These are phyloP conservation scores for Wickerhamomyces bisporus DNA, from an alignment of 805 yeast species.

Conservation along the genomic window DNA sequence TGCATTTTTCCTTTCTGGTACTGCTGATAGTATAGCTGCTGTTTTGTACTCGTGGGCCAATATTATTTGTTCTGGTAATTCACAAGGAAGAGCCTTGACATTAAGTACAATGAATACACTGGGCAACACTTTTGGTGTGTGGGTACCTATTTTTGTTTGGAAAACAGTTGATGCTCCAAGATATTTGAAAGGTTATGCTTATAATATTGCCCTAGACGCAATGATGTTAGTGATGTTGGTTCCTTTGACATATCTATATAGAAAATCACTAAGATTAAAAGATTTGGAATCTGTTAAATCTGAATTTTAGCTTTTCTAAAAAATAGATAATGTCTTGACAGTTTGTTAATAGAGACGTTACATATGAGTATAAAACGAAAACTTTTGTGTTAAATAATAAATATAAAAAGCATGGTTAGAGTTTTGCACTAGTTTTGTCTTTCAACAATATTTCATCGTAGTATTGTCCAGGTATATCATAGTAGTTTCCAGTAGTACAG, in stretches of 20 bases:
- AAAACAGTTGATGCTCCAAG: constrained; percentile 52
- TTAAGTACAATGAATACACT: constrained; percentile 46
- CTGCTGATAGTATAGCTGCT: constrained; percentile 59
- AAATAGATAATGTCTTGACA: neutral
- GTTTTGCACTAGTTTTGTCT: neutral
- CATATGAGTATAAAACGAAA: no score
- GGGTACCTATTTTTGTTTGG: constrained; percentile 34
- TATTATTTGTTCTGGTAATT: constrained; percentile 50
- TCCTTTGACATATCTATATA: constrained; percentile 23
- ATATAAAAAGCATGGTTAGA: no score
- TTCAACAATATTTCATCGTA: neutral
- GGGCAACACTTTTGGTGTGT: constrained; percentile 51
- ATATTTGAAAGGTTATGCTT: constrained; percentile 47
- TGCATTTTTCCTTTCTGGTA: constrained; percentile 51
- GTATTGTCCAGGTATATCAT: constrained; percentile 1
- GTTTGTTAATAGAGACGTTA: no score
- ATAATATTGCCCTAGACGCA: constrained; percentile 17
- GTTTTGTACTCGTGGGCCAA: constrained; percentile 55
- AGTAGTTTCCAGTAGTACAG: constrained; percentile 12
- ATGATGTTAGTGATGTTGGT: constrained; percentile 22
- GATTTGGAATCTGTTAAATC: neutral
- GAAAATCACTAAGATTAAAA: constrained; percentile 1
- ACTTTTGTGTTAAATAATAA: no score
- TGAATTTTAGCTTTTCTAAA: no score
- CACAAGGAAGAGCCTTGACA: constrained; percentile 46